Conservation (phyloP, 306 rosid species). For the Begonia fuchsioides region DNA sequence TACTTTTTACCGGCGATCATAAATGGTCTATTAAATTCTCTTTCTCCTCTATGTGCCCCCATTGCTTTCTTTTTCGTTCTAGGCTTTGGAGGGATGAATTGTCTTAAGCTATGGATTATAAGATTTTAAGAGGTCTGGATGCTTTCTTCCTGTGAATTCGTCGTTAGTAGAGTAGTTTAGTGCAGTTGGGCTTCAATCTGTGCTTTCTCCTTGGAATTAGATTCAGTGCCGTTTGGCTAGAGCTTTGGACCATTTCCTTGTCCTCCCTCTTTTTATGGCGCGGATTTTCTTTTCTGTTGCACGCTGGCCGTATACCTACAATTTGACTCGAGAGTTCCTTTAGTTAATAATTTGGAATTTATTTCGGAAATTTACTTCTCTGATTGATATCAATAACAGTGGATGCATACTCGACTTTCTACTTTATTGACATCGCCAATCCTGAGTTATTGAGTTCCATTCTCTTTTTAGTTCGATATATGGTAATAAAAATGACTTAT, state of each 20-base stretch:
- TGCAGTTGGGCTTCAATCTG: neutral
- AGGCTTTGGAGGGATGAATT: conserved; percentile 2
- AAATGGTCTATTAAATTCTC: neutral
- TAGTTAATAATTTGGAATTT: too few relatives aligned
- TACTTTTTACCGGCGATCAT: neutral
- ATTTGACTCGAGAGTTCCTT: too few relatives aligned
- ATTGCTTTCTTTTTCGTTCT: neutral
- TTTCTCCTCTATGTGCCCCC: neutral
- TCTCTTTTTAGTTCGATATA: too few relatives aligned
- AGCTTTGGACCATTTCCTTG: too few relatives aligned
- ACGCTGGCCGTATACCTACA: too few relatives aligned
- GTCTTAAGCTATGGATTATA: neutral
- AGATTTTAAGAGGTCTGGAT: neutral
- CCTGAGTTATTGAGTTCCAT: neutral
- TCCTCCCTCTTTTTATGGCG: too few relatives aligned
- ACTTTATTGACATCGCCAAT: neutral
- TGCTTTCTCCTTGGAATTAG: neutral
- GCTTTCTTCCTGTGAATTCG: conserved; percentile 1
- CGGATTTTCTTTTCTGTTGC: too few relatives aligned
- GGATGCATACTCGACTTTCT: too few relatives aligned
- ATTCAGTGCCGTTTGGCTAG: too few relatives aligned
- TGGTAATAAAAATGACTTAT: too few relatives aligned
- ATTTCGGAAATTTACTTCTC: too few relatives aligned
- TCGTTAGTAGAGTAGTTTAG: conserved; percentile 5
- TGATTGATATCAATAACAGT: too few relatives aligned